phyloP scores from a whole-genome alignment of 345 rosid species.

The Eucalyptus erythrocorys region DNA sequence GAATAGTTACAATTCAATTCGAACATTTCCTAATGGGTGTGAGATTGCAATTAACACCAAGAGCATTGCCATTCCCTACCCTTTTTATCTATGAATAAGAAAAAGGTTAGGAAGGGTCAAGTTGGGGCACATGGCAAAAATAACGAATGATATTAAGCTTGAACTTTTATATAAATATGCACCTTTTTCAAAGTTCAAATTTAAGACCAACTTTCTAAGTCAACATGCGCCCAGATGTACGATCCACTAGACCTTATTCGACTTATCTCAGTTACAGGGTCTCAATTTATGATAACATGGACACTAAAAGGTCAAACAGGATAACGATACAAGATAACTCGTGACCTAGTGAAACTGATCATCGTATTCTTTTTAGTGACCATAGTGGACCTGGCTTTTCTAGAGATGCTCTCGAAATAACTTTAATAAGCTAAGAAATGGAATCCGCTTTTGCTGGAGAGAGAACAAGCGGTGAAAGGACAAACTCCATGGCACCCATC shows the following conservation, averaged over 20 bases:
- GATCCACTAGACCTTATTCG: background rate
- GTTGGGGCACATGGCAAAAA: background rate
- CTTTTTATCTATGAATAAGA: background rate
- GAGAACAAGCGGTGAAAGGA: background rate
- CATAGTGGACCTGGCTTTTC: background rate
- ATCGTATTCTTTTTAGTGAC: background rate
- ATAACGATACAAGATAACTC: background rate
- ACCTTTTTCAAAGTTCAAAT: background rate
- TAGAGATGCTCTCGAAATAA: background rate
- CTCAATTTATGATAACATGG: background rate
- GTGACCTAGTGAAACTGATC: background rate
- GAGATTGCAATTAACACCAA: background rate
- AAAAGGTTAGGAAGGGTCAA: background rate
- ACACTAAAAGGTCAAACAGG: background rate
- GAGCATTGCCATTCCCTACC: background rate
- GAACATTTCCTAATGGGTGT: rapidly evolving
- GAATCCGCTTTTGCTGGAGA: background rate
- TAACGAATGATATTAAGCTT: background rate
- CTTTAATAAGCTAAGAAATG: background rate
- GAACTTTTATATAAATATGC: background rate
- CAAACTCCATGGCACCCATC: background rate
- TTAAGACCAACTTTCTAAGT: background rate
- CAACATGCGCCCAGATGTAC: background rate
- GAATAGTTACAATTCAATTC: background rate
- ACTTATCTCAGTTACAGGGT: background rate